Evolutionary conservation across 2,329 filamentous ascomycete species (phyloP).

Genomic region (Alternaria tenuissima): DNA sequence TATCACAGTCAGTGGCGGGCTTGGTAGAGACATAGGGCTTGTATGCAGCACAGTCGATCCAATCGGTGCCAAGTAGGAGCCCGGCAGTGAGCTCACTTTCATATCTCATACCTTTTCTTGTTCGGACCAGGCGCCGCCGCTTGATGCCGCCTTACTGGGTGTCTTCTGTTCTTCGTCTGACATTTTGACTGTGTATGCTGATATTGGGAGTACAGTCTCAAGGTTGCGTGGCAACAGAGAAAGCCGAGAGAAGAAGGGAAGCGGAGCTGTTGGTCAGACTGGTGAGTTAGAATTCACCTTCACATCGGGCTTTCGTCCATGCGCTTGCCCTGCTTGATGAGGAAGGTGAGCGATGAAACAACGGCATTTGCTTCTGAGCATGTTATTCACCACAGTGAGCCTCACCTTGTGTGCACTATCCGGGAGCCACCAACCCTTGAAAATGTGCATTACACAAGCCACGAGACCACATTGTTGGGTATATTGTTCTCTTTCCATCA

Average conservation of each 20-base stretch:
- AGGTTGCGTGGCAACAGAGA: background rate
- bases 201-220: background rate
- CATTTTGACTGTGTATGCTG: constrained; percentile 10
- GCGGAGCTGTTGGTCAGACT: background rate
- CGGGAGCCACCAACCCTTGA: background rate
- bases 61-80: no score
- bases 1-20: constrained; percentile 4
- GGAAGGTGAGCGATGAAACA: background rate
- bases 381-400: background rate
- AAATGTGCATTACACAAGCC: no score
- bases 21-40: no score
- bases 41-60: no score
- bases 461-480: no score
- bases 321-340: background rate
- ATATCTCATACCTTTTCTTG: constrained; percentile 24
- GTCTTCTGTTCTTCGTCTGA: constrained; percentile 13
- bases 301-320: background rate
- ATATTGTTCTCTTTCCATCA: no score
- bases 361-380: background rate
- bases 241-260: background rate
- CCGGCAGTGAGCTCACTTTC: no score
- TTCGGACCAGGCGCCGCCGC: constrained; percentile 32
- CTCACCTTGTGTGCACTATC: background rate
- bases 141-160: constrained; percentile 18
- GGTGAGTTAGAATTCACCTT: constrained; percentile 1